phyloP scores from a whole-genome alignment of 257 asterid species.

The Lavandula angustifolia region DNA sequence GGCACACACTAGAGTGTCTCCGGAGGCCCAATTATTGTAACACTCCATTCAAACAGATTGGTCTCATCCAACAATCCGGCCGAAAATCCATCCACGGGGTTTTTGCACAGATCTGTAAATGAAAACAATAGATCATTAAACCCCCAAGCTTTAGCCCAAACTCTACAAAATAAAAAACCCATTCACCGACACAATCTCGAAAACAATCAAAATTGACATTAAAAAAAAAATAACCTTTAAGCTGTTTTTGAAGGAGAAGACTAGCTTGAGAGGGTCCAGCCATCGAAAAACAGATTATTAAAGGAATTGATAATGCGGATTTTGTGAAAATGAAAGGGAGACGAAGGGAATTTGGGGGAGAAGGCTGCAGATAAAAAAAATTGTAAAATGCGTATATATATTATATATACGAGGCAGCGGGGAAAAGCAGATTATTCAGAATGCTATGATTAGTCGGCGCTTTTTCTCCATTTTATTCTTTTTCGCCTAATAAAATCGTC shows the following conservation, averaged over 20 bases:
- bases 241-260: constrained; percentile 95
- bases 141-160: constrained; percentile 33
- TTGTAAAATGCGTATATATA: neutral
- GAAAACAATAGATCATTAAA: constrained; percentile 54
- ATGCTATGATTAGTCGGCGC: constrained; percentile 35
- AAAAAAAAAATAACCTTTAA: constrained; percentile 53
- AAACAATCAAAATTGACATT: neutral
- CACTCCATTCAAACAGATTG: constrained; percentile 96
- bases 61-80: constrained; percentile 89
- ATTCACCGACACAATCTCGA: constrained; percentile 26
- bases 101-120: constrained; percentile 77
- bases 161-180: constrained; percentile 21
- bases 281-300: constrained; percentile 39
- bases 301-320: neutral
- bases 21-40: constrained; percentile 94
- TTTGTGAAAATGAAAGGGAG: constrained; percentile 23
- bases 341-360: constrained; percentile 24
- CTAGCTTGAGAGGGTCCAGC: constrained; percentile 85
- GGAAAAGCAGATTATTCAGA: constrained; percentile 18
- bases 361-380: constrained; percentile 3
- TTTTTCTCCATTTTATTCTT: neutral
- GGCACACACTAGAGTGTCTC: constrained; percentile 84
- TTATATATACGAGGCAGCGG: constrained; percentile 25
- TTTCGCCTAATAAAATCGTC: too few species aligned
- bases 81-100: constrained; percentile 97